These are phyloP conservation scores for Trametes punicea DNA, from an alignment of 768 basidiomycete species.

Conservation along the genomic window DNA sequence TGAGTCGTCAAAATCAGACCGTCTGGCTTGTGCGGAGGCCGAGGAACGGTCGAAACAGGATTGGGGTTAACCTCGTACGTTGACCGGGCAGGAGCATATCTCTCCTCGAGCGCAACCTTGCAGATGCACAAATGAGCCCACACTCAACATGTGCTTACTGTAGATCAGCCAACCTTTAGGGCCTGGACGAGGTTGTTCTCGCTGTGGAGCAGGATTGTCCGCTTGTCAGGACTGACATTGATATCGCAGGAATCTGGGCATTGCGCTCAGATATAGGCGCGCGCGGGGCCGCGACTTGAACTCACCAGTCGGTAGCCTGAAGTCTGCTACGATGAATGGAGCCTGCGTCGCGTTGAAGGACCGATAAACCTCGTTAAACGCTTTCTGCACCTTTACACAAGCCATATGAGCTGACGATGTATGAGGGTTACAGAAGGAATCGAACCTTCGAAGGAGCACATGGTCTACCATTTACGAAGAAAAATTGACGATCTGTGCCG, in stretches of 20 bases:
- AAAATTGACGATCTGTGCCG: conserved; percentile 84
- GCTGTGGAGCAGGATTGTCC: conserved; percentile 89
- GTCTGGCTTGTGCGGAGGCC: not conserved
- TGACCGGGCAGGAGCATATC: conserved; percentile 68
- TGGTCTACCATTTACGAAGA: conserved; percentile 90
- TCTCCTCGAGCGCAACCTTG: conserved; percentile 62
- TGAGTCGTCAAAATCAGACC: not conserved
- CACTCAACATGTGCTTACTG: not conserved
- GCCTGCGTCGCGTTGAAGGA: conserved; percentile 72
- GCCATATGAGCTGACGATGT: not conserved
- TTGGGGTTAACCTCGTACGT: conserved; percentile 54
- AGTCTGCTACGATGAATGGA: conserved; percentile 82
- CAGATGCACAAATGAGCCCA: not conserved
- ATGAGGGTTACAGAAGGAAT: not conserved
- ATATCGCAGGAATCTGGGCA: conserved; percentile 75
- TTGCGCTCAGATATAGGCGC: not conserved
- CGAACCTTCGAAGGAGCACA: conserved; percentile 72
- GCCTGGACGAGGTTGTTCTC: conserved; percentile 76
- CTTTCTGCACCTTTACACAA: conserved; percentile 68
- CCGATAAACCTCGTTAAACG: conserved; percentile 90
- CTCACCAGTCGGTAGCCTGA: conserved; percentile 76
- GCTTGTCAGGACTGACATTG: conserved; percentile 95
- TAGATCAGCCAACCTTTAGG: conserved; percentile 68
- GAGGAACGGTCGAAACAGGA: not conserved
- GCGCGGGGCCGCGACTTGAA: not conserved